Evolutionary conservation across 73 alveolate genomes (phyloP).

Genomic region (Breviolum minutum): DNA sequence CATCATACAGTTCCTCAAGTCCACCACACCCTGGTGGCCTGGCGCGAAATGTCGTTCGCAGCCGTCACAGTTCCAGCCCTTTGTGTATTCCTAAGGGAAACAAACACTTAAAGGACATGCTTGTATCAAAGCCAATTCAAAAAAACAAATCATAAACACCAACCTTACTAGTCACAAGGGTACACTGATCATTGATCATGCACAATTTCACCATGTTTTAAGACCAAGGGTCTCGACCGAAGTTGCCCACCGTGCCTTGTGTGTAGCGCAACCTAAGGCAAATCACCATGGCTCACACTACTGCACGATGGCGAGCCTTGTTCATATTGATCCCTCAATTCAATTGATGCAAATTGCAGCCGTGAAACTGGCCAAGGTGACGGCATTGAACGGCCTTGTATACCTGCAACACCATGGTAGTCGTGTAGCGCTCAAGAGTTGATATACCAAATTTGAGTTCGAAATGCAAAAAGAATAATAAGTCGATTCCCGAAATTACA

Average conservation of each 20-base stretch:
- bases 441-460: too few species aligned
- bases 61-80: constrained; percentile 72
- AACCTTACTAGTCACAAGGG: not conserved
- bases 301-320: not conserved
- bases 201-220: not conserved
- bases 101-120: not conserved
- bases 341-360: not conserved
- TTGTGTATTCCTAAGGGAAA: constrained; percentile 19
- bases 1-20: too few species aligned
- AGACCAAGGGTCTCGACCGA: not conserved
- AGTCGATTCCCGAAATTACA: too few species aligned
- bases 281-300: not conserved
- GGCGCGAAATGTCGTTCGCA: constrained; percentile 21
- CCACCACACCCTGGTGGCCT: too few species aligned
- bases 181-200: not conserved
- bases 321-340: not conserved
- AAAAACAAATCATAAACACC: not conserved
- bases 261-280: not conserved
- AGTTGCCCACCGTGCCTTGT: constrained; percentile 30
- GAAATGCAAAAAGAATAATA: too few species aligned
- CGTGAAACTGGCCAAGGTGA: not conserved
- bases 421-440: too few species aligned
- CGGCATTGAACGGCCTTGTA: not conserved
- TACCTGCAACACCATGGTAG: not conserved
- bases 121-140: not conserved